phyloP scores from a whole-genome alignment of 2,329 filamentous ascomycete species.

The Zarea fungicola region DNA sequence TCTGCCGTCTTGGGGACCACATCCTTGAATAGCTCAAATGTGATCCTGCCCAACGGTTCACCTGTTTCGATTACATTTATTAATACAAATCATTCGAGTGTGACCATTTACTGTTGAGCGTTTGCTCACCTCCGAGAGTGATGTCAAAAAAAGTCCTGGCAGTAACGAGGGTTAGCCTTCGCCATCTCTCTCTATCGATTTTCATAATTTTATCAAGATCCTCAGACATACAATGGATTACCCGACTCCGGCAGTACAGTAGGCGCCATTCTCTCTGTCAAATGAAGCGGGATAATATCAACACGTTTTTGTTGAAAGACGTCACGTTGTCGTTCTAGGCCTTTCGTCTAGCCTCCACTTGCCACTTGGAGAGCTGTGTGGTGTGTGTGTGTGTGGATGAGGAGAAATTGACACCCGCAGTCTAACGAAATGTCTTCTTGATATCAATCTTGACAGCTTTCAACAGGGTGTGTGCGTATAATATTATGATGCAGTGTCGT shows the following conservation, averaged over 20 bases:
- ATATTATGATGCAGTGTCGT: too few species aligned
- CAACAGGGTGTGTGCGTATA: too few species aligned
- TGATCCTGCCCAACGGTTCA: constrained; percentile 79
- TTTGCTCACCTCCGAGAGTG: constrained; percentile 63
- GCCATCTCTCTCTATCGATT: not conserved
- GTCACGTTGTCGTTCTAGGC: too few species aligned
- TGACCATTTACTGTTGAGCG: not conserved
- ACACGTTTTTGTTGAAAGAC: not conserved
- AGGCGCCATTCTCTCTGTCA: constrained; percentile 32
- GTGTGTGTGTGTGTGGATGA: too few species aligned
- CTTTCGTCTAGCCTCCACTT: too few species aligned
- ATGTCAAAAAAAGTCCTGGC: constrained; percentile 70
- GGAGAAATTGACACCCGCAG: too few species aligned
- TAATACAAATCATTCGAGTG: not conserved
- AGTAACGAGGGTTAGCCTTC: not conserved
- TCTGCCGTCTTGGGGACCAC: constrained; percentile 83
- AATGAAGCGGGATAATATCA: not conserved
- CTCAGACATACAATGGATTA: constrained; percentile 40
- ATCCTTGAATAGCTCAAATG: constrained; percentile 85
- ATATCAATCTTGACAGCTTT: too few species aligned
- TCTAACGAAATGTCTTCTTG: too few species aligned
- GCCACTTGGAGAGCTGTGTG: too few species aligned
- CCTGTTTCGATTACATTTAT: constrained; percentile 43
- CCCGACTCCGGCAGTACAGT: constrained; percentile 42
- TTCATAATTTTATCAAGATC: too few species aligned